Evolutionary conservation across 345 rosid genomes (phyloP).

Genomic region (Litchi chinensis): DNA sequence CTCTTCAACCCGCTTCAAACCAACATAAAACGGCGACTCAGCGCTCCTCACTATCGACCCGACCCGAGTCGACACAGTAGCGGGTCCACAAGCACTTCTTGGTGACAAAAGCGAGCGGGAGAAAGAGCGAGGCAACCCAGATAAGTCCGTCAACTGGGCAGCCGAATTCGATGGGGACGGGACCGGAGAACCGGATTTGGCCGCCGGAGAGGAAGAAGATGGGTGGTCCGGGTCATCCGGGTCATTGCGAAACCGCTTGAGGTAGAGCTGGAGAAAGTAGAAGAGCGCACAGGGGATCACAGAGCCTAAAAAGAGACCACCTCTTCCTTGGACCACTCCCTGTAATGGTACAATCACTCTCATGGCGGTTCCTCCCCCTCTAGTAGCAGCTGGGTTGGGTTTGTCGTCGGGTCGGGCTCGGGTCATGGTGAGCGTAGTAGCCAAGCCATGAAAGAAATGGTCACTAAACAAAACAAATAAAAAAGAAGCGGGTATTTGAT

Average conservation of each 20-base stretch:
- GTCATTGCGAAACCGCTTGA: slow-evolving; percentile 61
- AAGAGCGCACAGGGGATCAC: slow-evolving; percentile 93
- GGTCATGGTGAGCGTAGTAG: slow-evolving; percentile 52
- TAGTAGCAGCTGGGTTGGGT: slow-evolving; percentile 28
- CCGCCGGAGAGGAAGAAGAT: slow-evolving; percentile 22
- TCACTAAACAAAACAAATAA: not conserved
- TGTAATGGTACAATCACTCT: slow-evolving; percentile 91
- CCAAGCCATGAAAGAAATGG: slow-evolving; percentile 28
- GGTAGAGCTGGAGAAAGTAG: slow-evolving; percentile 87
- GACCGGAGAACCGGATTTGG: slow-evolving; percentile 23
- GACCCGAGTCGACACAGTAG: slow-evolving; percentile 58
- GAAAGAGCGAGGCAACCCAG: slow-evolving; percentile 54
- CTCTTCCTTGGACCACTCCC: slow-evolving; percentile 91
- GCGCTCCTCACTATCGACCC: slow-evolving; percentile 48
- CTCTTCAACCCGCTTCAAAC: slow-evolving; percentile 57
- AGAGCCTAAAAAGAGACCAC: slow-evolving; percentile 87
- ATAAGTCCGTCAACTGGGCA: slow-evolving; percentile 56
- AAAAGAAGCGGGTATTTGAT: not conserved
- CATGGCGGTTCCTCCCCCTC: slow-evolving; percentile 77
- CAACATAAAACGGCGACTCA: slow-evolving; percentile 54
- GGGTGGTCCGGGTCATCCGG: slow-evolving; percentile 37
- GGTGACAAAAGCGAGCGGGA: slow-evolving; percentile 76
- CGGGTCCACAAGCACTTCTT: slow-evolving; percentile 61
- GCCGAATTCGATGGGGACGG: slow-evolving; percentile 51
- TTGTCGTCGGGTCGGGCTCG: slow-evolving; percentile 48